Base-by-base conservation (phyloP, 192 early-diverging fungal species). In the Dispira simplex region DNA sequence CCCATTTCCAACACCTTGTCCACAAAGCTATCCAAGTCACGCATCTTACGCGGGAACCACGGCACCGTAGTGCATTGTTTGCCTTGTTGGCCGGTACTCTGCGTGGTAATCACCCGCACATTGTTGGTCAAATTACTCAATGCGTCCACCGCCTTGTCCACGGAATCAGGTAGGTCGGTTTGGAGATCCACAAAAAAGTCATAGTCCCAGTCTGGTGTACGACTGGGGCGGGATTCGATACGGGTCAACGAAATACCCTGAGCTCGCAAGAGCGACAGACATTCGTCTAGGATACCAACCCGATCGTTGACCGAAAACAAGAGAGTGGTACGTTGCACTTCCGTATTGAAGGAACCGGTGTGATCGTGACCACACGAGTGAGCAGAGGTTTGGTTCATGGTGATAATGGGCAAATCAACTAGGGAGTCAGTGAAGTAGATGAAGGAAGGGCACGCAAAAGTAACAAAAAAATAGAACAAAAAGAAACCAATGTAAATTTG, bases 141-240 rank as follows among this genome's bases (percentile, higher is more conserved):
- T 23, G 75, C 75, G 49, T 82, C 76, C 27, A 86, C 73, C 1
- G 86, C 83, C 18, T 68, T 47, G 32, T 75, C 63, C 39, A 94
- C 80, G 52, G 89, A 78, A 44, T 78, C 73, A 63, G 74, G 70
- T 71, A 73, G 70, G 44, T 66, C 63, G 1, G 90, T 85, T 49
- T 83, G 76, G 59, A 97, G 92, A 70, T 97, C 95, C 48, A 98
- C 81, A 71, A 86, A 95, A 74, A 98, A 93, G 70, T 98, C 90
- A 70, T 98, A 98, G 51, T 87, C 78, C 52, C 84, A 87, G 25
- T 84, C 85, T 44, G 75, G 73, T 8, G 85, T 86, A 67, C 79
- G 83, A 73, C 83, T 84, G 44, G 95, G 91, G 21, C 95, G 88
- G 46, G 90, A 92, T 76, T 98, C 95, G 72, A 98, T 98, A 47